Evolutionary conservation across 2,329 filamentous ascomycete genomes (phyloP).

Genomic region (Acrodontium crateriforme): DNA sequence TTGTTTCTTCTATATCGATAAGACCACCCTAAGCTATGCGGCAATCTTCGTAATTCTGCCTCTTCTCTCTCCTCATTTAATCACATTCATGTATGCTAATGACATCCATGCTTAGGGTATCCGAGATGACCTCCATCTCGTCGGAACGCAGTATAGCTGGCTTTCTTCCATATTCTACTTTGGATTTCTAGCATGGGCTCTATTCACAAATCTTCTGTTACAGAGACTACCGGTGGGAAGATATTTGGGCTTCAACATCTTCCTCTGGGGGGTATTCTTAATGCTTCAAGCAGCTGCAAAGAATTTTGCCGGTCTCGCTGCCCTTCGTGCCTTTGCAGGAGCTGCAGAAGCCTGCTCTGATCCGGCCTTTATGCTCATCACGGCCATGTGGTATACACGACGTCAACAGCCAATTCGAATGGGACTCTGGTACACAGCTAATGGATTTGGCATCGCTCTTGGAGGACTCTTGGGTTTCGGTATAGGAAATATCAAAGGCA

Average conservation of each 20-base stretch:
- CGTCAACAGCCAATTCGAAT: conserved; percentile 48
- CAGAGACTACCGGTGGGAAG: conserved; percentile 38
- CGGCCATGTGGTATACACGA: conserved; percentile 52
- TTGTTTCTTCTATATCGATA: conserved; percentile 25
- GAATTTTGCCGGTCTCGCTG: conserved; percentile 42
- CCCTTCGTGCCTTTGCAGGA: conserved; percentile 43
- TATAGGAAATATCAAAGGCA: conserved; percentile 45
- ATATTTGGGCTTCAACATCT: conserved; percentile 42
- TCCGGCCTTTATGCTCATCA: conserved; percentile 50
- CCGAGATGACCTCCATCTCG: conserved; percentile 41
- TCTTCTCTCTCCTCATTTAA: too few relatives aligned
- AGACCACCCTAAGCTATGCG: conserved; percentile 48
- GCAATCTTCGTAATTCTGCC: conserved; percentile 55
- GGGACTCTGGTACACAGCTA: conserved; percentile 45
- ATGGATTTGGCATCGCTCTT: conserved; percentile 45
- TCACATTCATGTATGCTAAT: too few relatives aligned
- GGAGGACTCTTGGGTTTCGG: conserved; percentile 45
- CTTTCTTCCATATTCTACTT: conserved; percentile 30
- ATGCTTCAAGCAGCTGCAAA: conserved; percentile 22
- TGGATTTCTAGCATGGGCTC: conserved; percentile 40
- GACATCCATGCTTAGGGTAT: too few relatives aligned
- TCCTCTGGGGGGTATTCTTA: conserved; percentile 38
- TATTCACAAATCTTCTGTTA: conserved; percentile 41
- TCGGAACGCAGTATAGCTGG: conserved; percentile 46
- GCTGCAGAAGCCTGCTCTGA: conserved; percentile 44